Conservation (phyloP, 2,329 filamentous ascomycete genomes). For the Pestalotiopsis sp. region DNA sequence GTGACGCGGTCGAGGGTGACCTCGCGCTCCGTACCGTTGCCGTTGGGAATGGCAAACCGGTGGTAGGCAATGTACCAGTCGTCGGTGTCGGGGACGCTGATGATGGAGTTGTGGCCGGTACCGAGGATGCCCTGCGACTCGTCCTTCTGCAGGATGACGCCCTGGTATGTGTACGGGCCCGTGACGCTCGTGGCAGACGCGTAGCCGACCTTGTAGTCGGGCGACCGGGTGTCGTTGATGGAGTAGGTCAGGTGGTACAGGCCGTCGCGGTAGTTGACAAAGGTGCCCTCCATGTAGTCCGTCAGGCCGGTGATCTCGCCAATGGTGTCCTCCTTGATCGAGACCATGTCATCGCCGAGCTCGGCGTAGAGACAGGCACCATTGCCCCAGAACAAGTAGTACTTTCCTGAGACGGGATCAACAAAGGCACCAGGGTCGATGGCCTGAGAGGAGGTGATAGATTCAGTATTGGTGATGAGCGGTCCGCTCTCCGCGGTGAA, state of each 20-base stretch:
- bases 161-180: slow-evolving; percentile 47
- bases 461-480: slow-evolving; percentile 57
- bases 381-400: slow-evolving; percentile 66
- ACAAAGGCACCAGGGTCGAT: slow-evolving; percentile 66
- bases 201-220: slow-evolving; percentile 49
- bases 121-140: slow-evolving; percentile 41
- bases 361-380: slow-evolving; percentile 42
- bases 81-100: slow-evolving; percentile 48
- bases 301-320: slow-evolving; percentile 36
- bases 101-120: slow-evolving; percentile 46
- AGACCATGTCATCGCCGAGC: slow-evolving; percentile 46
- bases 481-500: slow-evolving; percentile 55
- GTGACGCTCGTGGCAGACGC: slow-evolving; percentile 38
- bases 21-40: slow-evolving; percentile 45
- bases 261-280: slow-evolving; percentile 45
- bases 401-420: slow-evolving; percentile 57
- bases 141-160: slow-evolving; percentile 45
- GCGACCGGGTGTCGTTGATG: slow-evolving; percentile 47
- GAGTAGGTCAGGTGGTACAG: slow-evolving; percentile 51
- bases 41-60: slow-evolving; percentile 45
- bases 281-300: slow-evolving; percentile 44
- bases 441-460: slow-evolving; percentile 38
- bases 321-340: slow-evolving; percentile 39
- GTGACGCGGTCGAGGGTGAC: slow-evolving; percentile 42
- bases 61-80: slow-evolving; percentile 54